These are phyloP conservation scores for Chrysochromulina parva DNA, from an alignment of 78 protist species.

Conservation along the genomic window DNA sequence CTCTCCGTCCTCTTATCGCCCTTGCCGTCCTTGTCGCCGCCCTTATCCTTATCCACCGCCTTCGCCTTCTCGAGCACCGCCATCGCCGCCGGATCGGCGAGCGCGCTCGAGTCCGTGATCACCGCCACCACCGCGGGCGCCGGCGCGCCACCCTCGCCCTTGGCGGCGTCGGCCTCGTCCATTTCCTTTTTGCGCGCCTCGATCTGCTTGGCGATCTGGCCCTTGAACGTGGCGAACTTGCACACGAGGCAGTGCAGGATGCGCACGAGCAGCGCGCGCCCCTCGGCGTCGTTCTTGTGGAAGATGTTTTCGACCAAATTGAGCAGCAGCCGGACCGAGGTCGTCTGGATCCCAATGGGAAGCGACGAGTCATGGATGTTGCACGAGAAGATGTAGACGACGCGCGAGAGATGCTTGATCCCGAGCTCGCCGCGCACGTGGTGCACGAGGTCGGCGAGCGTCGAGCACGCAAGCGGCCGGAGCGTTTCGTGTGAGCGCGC, in stretches of 20 bases:
- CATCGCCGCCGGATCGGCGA: neutral
- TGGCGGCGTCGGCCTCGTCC: neutral
- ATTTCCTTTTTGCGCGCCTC: neutral
- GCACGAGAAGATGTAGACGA: constrained; percentile 72
- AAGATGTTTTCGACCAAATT: constrained; percentile 80
- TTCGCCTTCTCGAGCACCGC: no score
- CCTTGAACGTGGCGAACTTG: constrained; percentile 71
- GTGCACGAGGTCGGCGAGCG: constrained; percentile 90
- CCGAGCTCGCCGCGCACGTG: constrained; percentile 67
- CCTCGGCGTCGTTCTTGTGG: constrained; percentile 45
- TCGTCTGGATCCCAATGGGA: constrained; percentile 78
- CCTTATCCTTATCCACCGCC: neutral
- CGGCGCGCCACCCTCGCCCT: neutral
- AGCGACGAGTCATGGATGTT: constrained; percentile 82
- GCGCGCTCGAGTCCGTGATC: neutral
- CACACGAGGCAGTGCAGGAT: constrained; percentile 70
- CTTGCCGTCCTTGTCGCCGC: neutral
- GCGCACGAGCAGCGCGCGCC: constrained; percentile 65
- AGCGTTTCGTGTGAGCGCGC: constrained; percentile 40
- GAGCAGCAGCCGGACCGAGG: constrained; percentile 81
- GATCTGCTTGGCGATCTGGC: constrained; percentile 51
- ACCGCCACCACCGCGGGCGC: neutral
- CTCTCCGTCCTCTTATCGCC: constrained; percentile 2
- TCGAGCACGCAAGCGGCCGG: constrained; percentile 81
- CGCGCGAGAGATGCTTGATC: constrained; percentile 64